A percentile compares a stretch with the other conserved stretches of the same genome.
Conservation (phyloP, 805 yeast species). For the Sugiyamaella qingdaonensis region DNA sequence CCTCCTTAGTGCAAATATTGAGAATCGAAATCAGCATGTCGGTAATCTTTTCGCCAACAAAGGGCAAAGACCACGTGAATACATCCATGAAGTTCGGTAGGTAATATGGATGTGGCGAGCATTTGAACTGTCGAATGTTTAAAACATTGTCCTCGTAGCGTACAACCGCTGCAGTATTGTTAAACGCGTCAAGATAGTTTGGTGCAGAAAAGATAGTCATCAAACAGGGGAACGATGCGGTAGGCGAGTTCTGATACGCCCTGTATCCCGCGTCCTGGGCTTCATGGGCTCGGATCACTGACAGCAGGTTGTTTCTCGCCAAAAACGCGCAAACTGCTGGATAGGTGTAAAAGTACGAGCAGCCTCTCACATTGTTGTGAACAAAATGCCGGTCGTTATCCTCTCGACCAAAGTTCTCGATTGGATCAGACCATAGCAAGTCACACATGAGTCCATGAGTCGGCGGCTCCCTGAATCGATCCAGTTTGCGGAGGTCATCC, state of each 20-base stretch:
- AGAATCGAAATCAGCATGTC: slow-evolving; percentile 87
- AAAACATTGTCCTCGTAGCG: slow-evolving; percentile 88
- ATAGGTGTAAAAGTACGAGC: slow-evolving; percentile 86
- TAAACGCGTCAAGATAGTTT: slow-evolving; percentile 85
- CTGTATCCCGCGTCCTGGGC: slow-evolving; percentile 97
- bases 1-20: slow-evolving; percentile 94
- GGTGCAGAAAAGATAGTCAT: slow-evolving; percentile 95
- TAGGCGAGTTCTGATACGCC: slow-evolving; percentile 81
- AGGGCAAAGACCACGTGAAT: slow-evolving; percentile 94
- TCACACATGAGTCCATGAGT: slow-evolving; percentile 93
- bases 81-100: slow-evolving; percentile 96
- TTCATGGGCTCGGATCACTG: slow-evolving; percentile 93
- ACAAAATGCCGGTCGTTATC: slow-evolving; percentile 41
- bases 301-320: slow-evolving; percentile 69
- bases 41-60: slow-evolving; percentile 93
- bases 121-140: slow-evolving; percentile 92
- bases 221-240: slow-evolving; percentile 84
- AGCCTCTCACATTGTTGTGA: slow-evolving; percentile 78
- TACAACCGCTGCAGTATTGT: slow-evolving; percentile 91
- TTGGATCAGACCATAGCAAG: slow-evolving; percentile 92
- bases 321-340: slow-evolving; percentile 76
- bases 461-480: slow-evolving; percentile 90
- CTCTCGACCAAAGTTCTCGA: slow-evolving; percentile 78
- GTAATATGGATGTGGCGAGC: slow-evolving; percentile 95
- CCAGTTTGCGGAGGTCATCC: slow-evolving; percentile 61